Evolutionary conservation across 177 flowering plant species (phyloP).

Genomic region (Tripterygium wilfordii): DNA sequence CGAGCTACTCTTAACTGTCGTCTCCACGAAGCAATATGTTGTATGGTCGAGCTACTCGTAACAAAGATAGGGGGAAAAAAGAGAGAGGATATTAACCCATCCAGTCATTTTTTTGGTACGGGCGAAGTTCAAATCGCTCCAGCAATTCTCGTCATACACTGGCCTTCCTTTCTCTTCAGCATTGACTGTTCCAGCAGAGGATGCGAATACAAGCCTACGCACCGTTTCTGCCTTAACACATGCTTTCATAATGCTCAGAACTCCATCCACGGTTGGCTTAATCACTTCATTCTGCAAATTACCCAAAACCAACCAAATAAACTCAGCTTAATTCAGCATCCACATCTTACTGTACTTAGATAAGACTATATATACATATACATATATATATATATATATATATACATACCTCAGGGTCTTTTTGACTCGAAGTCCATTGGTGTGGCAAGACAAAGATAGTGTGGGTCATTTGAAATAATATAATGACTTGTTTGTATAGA

Average conservation of each 20-base stretch:
- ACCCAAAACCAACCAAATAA: no score
- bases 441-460: no score
- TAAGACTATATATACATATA: no score
- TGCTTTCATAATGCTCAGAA: slow-evolving; percentile 51
- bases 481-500: no score
- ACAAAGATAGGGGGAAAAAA: neutral
- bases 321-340: slow-evolving; percentile 20
- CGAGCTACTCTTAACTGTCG: no score
- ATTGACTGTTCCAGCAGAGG: slow-evolving; percentile 60
- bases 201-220: slow-evolving; percentile 50
- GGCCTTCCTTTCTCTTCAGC: slow-evolving; percentile 27
- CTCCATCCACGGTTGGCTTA: slow-evolving; percentile 59
- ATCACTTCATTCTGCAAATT: slow-evolving; percentile 61
- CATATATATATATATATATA: no score
- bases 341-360: neutral
- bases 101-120: slow-evolving; percentile 53
- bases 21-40: no score
- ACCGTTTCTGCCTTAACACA: slow-evolving; percentile 48
- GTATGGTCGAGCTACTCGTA: no score
- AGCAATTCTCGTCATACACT: slow-evolving; percentile 40
- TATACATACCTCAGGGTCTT: slow-evolving; percentile 53
- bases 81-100: slow-evolving; percentile 42
- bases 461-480: no score
- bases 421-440: slow-evolving; percentile 69
- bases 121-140: slow-evolving; percentile 51